Percentiles rank a stretch among this genome's conserved stretches.
Conservation (phyloP, 2,329 filamentous ascomycete genomes). For the Hypomyces rosellus region DNA sequence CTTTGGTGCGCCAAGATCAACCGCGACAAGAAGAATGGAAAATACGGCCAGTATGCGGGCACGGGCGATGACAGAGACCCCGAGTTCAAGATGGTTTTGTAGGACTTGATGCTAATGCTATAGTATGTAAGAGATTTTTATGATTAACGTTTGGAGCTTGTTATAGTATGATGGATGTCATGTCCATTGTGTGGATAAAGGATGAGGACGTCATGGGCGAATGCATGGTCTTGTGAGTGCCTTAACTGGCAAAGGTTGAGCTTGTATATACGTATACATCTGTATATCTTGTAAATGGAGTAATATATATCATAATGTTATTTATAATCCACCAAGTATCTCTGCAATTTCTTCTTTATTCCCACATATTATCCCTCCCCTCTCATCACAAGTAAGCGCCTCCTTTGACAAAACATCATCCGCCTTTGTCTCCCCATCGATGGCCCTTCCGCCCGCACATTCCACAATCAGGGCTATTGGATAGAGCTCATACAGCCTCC, state of each 20-base stretch:
- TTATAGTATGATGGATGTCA: too few relatives aligned
- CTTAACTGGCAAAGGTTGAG: too few relatives aligned
- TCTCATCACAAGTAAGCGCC: slow-evolving; percentile 40
- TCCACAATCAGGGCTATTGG: slow-evolving; percentile 56
- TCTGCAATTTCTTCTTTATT: slow-evolving; percentile 42
- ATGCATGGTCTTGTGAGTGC: too few relatives aligned
- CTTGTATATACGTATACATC: too few relatives aligned
- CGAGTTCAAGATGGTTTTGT: slow-evolving; percentile 54
- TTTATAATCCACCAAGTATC: slow-evolving; percentile 12
- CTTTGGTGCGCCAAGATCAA: slow-evolving; percentile 59
- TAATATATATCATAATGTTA: too few relatives aligned
- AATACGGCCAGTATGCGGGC: slow-evolving; percentile 50
- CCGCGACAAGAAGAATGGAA: slow-evolving; percentile 52
- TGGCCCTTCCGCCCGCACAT: slow-evolving; percentile 50
- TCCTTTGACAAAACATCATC: slow-evolving; percentile 32
- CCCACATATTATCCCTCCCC: slow-evolving; percentile 45
- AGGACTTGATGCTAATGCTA: background rate
- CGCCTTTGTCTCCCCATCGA: slow-evolving; percentile 40
- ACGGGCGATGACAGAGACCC: slow-evolving; percentile 59
- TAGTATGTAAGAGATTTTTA: too few relatives aligned
- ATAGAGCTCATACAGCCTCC: slow-evolving; percentile 52
- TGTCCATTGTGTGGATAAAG: too few relatives aligned
- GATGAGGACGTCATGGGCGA: too few relatives aligned
- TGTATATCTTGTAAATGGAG: too few relatives aligned
- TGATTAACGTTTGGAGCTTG: too few relatives aligned